Conservation (phyloP, 371 early-diverging fungal species). For the Zychaea mexicana region DNA sequence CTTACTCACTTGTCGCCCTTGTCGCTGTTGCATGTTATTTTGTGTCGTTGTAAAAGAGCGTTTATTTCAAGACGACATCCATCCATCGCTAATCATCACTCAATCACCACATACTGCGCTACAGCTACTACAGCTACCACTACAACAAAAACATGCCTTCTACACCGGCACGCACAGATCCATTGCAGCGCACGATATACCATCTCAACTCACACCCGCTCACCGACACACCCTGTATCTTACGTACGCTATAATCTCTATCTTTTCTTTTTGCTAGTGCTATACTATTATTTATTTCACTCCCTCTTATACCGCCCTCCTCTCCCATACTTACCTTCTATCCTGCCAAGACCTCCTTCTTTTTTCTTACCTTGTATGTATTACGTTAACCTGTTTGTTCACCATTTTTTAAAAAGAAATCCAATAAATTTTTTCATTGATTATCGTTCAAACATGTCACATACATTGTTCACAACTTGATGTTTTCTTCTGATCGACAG, state of each 20-base stretch:
- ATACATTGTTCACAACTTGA: too few relatives aligned
- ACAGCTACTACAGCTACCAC: background rate
- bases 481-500: too few relatives aligned
- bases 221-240: background rate
- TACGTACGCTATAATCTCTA: background rate
- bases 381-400: background rate
- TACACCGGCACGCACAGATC: background rate
- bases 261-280: constrained; percentile 1
- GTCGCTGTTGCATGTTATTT: constrained; percentile 13
- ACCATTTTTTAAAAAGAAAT: background rate
- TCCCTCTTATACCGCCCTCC: background rate
- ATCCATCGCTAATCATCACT: too few relatives aligned
- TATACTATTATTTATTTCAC: background rate
- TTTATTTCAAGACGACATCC: background rate
- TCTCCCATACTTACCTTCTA: background rate
- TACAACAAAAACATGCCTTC: background rate
- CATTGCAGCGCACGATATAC: background rate
- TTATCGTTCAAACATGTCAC: background rate
- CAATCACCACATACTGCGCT: too few relatives aligned
- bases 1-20: constrained; percentile 7
- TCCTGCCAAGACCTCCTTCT: background rate
- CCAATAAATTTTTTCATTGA: background rate
- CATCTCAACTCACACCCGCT: background rate
- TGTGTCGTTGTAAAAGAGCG: constrained; percentile 10
- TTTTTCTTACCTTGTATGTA: background rate